Evolutionary conservation across 805 yeast genomes (phyloP), one percentile per base, ranked within the genome.

Genomic region (Priceomyces medius): DNA sequence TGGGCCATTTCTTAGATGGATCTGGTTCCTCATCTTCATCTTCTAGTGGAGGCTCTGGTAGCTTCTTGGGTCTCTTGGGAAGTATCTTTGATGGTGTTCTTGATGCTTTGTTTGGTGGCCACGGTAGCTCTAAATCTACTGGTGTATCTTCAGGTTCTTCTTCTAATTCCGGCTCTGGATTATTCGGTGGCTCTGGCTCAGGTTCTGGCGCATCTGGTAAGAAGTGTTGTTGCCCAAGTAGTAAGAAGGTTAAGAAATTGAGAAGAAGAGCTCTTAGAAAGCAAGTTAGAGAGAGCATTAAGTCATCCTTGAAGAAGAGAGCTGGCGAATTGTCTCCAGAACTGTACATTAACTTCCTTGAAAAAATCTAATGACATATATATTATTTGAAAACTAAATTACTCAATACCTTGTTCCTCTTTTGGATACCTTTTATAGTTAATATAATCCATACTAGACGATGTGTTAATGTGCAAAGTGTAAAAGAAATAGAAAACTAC

Each of bases 211-310:
- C 53, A 19, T 35, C 43, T 33, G 31, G 45, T 29, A 45, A 45
- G 40, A 44, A 43, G 37, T 44, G 45, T 31, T 63, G 68, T 43
- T 59, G 63, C 40, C 47, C 57, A 3, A 35, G 50, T 8, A 44
- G 40, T 27, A 50, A 46, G 38, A 48, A 50, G 40, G 52, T 43
- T 40, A 53, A 49, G 43, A 39, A 29, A 21, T 43, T 40, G 20
- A 40, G 43, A 41, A 59, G 53, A 53, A 56, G 65, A 53, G 55
- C 55, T 13, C 45, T 60, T 42, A 53, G 43, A 37, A 48, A 43
- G 29, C 49, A 51, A 31, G 44, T 57, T 28, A 50, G 45, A 37
- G 38, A 51, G 19, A 47, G 54, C 7, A 47, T 59, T 24, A 54
- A 50, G 39, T 44, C 49, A 23, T 46, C 56, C n/a, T 53, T 62